A percentile compares a stretch with the other conserved stretches of the same genome.
phyloP scores from a whole-genome alignment of 495 filamentous ascomycete genomes.

The Neurospora sp. region DNA sequence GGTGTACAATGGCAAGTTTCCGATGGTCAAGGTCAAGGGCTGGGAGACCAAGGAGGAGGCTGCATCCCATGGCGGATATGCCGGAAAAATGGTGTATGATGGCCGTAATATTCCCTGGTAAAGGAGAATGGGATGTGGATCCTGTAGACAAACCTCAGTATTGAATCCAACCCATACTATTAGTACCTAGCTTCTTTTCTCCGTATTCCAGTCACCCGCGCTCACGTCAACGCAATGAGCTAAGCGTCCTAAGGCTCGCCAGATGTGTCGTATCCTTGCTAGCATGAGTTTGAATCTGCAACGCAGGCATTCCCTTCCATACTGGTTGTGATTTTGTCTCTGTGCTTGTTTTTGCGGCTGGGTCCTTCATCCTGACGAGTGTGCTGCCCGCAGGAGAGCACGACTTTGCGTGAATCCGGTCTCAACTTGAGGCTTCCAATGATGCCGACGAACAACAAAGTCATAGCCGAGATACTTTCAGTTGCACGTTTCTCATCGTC shows the following conservation, averaged over 20 bases:
- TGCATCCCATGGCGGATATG: not conserved
- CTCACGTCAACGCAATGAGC: not conserved
- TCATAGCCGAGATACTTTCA: no score
- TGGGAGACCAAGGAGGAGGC: slow-evolving; percentile 23
- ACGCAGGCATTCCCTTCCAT: no score
- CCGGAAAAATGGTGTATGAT: not conserved
- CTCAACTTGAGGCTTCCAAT: no score
- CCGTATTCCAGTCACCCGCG: not conserved
- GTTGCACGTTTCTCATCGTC: no score
- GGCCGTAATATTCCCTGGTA: not conserved
- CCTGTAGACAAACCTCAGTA: not conserved
- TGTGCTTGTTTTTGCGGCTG: no score
- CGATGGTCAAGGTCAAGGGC: slow-evolving; percentile 35
- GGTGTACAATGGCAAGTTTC: slow-evolving; percentile 34
- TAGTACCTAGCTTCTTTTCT: not conserved
- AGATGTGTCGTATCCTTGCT: not conserved
- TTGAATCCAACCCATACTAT: no score
- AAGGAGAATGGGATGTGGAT: not conserved
- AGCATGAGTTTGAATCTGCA: not conserved
- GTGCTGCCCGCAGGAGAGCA: no score
- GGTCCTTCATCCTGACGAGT: no score
- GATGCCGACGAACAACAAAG: no score
- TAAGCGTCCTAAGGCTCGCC: not conserved
- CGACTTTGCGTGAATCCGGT: no score
- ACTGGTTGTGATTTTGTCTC: no score